Conservation (phyloP, 2,329 filamentous ascomycete species). For the Cladorrhinum sp. region DNA sequence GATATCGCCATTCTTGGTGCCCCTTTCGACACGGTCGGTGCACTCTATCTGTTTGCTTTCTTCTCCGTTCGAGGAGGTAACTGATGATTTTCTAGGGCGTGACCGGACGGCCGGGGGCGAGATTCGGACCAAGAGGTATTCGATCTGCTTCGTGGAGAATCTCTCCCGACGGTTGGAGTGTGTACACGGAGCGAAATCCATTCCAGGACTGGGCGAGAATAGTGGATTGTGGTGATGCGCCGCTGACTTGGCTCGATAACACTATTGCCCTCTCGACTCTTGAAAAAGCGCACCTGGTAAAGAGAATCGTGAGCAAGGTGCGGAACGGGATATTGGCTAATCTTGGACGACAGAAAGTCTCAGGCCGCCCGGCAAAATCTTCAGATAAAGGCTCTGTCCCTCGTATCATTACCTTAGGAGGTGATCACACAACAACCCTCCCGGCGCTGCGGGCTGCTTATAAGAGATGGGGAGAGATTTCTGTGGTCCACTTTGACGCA, state of each 20-base stretch:
- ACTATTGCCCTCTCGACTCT: conserved; percentile 70
- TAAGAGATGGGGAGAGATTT: conserved; percentile 54
- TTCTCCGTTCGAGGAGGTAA: too few species aligned
- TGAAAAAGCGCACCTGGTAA: conserved; percentile 63
- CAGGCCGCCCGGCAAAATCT: conserved; percentile 38
- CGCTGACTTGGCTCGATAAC: conserved; percentile 75
- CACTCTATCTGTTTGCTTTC: too few species aligned
- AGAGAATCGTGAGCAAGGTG: too few species aligned
- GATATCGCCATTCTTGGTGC: conserved; percentile 56
- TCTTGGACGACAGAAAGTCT: too few species aligned
- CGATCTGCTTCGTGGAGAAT: conserved; percentile 27
- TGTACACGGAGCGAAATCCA: conserved; percentile 25
- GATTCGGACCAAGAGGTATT: conserved; percentile 31
- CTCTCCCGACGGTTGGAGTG: conserved; percentile 22
- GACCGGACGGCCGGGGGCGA: conserved; percentile 30
- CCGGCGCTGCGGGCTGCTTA: conserved; percentile 60
- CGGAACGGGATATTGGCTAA: too few species aligned
- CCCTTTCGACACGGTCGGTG: conserved; percentile 46
- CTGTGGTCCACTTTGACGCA: conserved; percentile 63
- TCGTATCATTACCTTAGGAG: conserved; percentile 60
- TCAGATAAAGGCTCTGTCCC: conserved; percentile 37
- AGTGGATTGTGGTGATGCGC: conserved; percentile 77
- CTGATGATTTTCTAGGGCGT: too few species aligned
- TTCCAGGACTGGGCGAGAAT: conserved; percentile 39
- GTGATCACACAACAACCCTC: conserved; percentile 63